These are phyloP conservation scores for Hyaloscypha bicolor DNA, from an alignment of 495 filamentous ascomycete species.

Conservation along the genomic window DNA sequence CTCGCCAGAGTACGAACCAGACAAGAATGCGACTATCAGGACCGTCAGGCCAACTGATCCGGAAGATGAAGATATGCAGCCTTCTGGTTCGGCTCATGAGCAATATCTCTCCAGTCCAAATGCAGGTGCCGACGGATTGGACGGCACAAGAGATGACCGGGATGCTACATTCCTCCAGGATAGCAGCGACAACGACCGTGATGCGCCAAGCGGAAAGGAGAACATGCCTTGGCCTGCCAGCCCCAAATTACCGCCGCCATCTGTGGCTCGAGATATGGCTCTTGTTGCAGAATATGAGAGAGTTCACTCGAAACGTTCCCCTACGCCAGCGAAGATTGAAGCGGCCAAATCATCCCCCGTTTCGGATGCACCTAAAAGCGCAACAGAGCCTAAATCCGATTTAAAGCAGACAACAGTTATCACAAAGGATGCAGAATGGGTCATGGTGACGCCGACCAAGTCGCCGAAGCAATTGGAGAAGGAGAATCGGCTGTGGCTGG, in stretches of 20 bases:
- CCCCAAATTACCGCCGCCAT: slow-evolving; percentile 1
- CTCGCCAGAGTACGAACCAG: slow-evolving; percentile 66
- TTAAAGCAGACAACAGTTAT: slow-evolving; percentile 2
- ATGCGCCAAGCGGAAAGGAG: slow-evolving; percentile 15
- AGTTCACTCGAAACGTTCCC: slow-evolving; percentile 20
- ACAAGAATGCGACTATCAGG: slow-evolving; percentile 60
- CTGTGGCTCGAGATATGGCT: slow-evolving; percentile 29
- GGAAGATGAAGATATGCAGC: slow-evolving; percentile 14
- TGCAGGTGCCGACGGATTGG: neutral
- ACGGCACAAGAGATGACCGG: slow-evolving; percentile 26
- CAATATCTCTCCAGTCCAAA: slow-evolving; percentile 7
- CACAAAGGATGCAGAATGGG: slow-evolving; percentile 25
- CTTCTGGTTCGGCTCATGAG: slow-evolving; percentile 3
- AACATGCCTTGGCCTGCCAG: neutral
- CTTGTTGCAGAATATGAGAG: slow-evolving; percentile 27
- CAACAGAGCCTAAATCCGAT: slow-evolving; percentile 16
- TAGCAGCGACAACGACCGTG: slow-evolving; percentile 51
- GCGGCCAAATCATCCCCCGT: slow-evolving; percentile 3
- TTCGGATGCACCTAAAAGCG: slow-evolving; percentile 10
- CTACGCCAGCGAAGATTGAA: slow-evolving; percentile 21
- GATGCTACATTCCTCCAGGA: slow-evolving; percentile 55
- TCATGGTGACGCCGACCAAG: slow-evolving; percentile 29
- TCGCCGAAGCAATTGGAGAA: slow-evolving; percentile 5
- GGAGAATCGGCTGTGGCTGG: slow-evolving; percentile 27
- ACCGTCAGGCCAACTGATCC: slow-evolving; percentile 44